A percentile compares a stretch with the other conserved stretches of the same genome.
phyloP scores from a whole-genome alignment of 495 filamentous ascomycete genomes.

The Aspergillus kassunensis region DNA sequence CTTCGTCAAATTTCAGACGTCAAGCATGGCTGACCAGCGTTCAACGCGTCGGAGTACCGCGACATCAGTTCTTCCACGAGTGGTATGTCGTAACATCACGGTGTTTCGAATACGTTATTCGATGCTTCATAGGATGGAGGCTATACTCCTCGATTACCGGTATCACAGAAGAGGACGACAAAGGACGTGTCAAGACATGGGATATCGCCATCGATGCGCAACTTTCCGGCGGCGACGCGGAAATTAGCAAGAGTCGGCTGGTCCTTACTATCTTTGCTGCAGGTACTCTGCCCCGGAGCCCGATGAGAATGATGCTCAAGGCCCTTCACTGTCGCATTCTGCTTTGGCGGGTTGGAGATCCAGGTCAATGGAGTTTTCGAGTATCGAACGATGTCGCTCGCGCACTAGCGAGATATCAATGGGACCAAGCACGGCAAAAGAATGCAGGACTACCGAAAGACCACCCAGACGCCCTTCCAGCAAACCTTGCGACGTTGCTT shows the following conservation, averaged over 20 bases:
- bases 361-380: slow-evolving; percentile 55
- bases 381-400: slow-evolving; percentile 62
- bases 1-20: slow-evolving; percentile 78
- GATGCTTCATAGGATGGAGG: slow-evolving; percentile 70
- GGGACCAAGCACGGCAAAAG: slow-evolving; percentile 71
- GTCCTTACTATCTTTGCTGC: slow-evolving; percentile 85
- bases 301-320: slow-evolving; percentile 84
- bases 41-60: slow-evolving; percentile 91
- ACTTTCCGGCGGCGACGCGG: slow-evolving; percentile 85
- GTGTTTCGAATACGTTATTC: slow-evolving; percentile 73
- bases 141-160: slow-evolving; percentile 75
- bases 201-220: slow-evolving; percentile 92
- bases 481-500: slow-evolving; percentile 69
- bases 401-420: slow-evolving; percentile 67
- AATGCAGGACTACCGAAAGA: slow-evolving; percentile 56
- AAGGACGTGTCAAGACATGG: slow-evolving; percentile 87
- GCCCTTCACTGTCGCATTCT: slow-evolving; percentile 86
- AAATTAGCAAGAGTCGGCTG: slow-evolving; percentile 83
- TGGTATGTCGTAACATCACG: slow-evolving; percentile 75
- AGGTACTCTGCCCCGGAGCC: slow-evolving; percentile 79
- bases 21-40: slow-evolving; percentile 94
- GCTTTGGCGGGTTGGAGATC: slow-evolving; percentile 70
- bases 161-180: slow-evolving; percentile 79
- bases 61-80: slow-evolving; percentile 79
- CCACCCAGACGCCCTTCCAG: slow-evolving; percentile 62